Conservation (phyloP, 108 stramenopile species). For the Skeletonema costatum region DNA sequence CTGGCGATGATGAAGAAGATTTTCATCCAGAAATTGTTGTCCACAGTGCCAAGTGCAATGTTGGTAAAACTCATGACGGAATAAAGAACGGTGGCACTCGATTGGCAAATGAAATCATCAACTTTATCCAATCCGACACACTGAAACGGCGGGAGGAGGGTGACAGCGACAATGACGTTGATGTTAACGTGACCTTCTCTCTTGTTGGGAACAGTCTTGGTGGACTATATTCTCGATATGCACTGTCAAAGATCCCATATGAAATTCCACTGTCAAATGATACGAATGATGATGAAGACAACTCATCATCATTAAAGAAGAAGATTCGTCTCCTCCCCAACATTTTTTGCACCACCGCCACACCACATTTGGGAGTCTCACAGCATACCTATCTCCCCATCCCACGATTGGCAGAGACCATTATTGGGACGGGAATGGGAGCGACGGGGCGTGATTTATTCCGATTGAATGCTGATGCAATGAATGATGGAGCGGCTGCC, state of each 20-base stretch:
- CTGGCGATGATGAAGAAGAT: not conserved
- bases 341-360: conserved; percentile 86
- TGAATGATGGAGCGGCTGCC: conserved; percentile 17
- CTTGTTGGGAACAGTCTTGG: conserved; percentile 87
- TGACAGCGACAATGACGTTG: not conserved
- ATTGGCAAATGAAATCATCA: conserved; percentile 67
- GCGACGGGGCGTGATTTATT: conserved; percentile 69
- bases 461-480: conserved; percentile 33
- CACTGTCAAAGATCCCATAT: conserved; percentile 58
- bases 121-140: conserved; percentile 64
- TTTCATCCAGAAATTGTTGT: conserved; percentile 48
- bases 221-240: conserved; percentile 83
- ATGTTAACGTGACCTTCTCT: conserved; percentile 61
- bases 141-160: conserved; percentile 7
- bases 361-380: conserved; percentile 82
- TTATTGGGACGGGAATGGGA: conserved; percentile 65
- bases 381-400: conserved; percentile 78
- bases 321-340: conserved; percentile 57
- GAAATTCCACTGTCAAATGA: conserved; percentile 46
- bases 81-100: conserved; percentile 76
- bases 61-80: conserved; percentile 79
- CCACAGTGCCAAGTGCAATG: conserved; percentile 73
- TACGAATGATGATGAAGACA: not conserved
- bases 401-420: conserved; percentile 70
- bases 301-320: conserved; percentile 7